Evolutionary conservation across 1,284 basidiomycete genomes (phyloP).

Genomic region (Megacollybia platyphylla): DNA sequence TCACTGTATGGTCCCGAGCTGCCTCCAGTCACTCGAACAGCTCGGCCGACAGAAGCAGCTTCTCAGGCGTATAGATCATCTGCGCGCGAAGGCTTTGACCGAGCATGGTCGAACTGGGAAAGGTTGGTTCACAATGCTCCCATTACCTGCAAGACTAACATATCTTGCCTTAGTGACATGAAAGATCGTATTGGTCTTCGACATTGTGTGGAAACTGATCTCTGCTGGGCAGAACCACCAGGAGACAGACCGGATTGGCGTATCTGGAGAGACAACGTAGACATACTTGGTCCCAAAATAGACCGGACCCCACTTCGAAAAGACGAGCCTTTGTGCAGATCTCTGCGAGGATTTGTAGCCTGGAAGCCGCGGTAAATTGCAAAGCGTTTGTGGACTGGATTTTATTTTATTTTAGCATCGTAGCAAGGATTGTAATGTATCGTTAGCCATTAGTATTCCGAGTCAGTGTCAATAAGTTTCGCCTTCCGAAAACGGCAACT

Average conservation of each 20-base stretch:
- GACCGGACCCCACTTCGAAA: conserved; percentile 1
- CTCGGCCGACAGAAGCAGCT: conserved; percentile 16
- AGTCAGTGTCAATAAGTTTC: too few relatives aligned
- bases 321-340: conserved; percentile 5
- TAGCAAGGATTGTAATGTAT: too few relatives aligned
- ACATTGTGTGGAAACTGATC: conserved; percentile 26
- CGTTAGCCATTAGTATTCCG: too few relatives aligned
- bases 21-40: conserved; percentile 17
- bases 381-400: too few relatives aligned
- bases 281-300: conserved; percentile 3
- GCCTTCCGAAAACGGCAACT: too few relatives aligned
- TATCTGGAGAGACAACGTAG: conserved; percentile 29
- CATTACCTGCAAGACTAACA: not conserved
- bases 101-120: conserved; percentile 57
- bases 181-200: conserved; percentile 55
- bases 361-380: conserved; percentile 5
- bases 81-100: conserved; percentile 49
- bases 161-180: conserved; percentile 44
- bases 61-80: conserved; percentile 17
- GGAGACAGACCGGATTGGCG: conserved; percentile 39
- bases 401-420: too few relatives aligned
- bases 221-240: conserved; percentile 41
- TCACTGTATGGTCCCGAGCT: conserved; percentile 29
- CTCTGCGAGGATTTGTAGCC: conserved; percentile 9
- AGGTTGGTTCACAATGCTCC: conserved; percentile 26